phyloP scores from a whole-genome alignment of 2,329 filamentous ascomycete genomes.

The Aureobasidium sp. region DNA sequence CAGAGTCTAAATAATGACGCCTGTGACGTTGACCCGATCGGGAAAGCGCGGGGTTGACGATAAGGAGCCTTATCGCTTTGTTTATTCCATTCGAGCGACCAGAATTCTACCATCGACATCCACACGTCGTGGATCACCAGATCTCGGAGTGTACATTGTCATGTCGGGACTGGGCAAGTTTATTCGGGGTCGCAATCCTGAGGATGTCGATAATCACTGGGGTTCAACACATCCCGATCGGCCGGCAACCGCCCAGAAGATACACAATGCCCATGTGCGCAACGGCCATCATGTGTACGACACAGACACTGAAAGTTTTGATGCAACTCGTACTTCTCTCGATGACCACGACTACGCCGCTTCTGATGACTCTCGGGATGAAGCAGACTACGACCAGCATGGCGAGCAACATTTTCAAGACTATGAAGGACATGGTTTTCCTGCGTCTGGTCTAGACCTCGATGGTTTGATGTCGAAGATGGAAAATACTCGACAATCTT shows the following conservation, averaged over 20 bases:
- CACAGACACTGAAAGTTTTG: conserved; percentile 32
- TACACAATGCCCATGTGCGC: background rate
- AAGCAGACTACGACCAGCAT: conserved; percentile 14
- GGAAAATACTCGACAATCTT: background rate
- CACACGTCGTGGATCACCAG: background rate
- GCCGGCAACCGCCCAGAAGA: conserved; percentile 13
- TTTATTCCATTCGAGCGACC: background rate
- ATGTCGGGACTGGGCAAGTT: background rate
- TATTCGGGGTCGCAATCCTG: background rate
- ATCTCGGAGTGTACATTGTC: background rate
- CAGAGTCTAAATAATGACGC: background rate
- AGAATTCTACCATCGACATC: background rate
- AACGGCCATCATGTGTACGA: conserved; percentile 24
- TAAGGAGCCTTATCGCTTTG: conserved; percentile 7
- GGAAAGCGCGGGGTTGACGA: background rate
- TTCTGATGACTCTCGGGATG: conserved; percentile 13
- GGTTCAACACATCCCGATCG: background rate
- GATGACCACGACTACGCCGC: background rate
- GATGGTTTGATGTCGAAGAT: background rate
- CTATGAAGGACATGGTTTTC: background rate
- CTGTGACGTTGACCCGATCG: background rate
- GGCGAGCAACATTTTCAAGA: background rate
- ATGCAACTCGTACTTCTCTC: conserved; percentile 24
- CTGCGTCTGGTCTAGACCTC: background rate
- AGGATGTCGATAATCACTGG: background rate